Evolutionary conservation across 2,329 filamentous ascomycete species (phyloP).

Genomic region (Calonectria naviculata): DNA sequence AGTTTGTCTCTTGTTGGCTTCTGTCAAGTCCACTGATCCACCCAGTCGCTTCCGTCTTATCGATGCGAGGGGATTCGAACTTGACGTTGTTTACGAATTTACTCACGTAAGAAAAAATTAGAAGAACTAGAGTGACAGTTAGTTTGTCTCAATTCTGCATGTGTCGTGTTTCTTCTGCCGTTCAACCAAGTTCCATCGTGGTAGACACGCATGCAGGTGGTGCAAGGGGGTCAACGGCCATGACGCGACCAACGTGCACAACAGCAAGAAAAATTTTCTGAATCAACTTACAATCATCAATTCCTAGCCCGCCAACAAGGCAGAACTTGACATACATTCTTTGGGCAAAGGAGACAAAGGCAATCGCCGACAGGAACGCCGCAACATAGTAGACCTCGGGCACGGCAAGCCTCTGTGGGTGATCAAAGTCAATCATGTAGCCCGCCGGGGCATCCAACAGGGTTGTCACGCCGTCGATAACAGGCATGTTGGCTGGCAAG

Average conservation of each 20-base stretch:
- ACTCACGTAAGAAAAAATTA: slow-evolving; percentile 8
- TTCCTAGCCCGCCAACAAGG: slow-evolving; percentile 32
- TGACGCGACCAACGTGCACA: not conserved
- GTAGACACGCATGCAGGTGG: not conserved
- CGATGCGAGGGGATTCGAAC: too few relatives aligned
- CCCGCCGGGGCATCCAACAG: slow-evolving; percentile 41
- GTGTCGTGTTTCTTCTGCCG: not conserved
- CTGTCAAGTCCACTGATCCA: not conserved
- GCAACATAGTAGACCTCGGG: slow-evolving; percentile 34
- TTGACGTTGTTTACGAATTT: not conserved
- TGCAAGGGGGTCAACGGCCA: not conserved
- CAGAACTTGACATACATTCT: slow-evolving; percentile 40
- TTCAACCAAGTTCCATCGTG: not conserved
- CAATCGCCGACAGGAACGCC: slow-evolving; percentile 31
- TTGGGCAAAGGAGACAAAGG: slow-evolving; percentile 38
- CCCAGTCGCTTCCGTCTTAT: not conserved
- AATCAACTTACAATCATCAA: slow-evolving; percentile 40
- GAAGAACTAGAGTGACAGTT: not conserved
- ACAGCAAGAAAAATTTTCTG: not conserved
- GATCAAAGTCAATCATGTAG: slow-evolving; percentile 48
- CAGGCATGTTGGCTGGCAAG: slow-evolving; percentile 23
- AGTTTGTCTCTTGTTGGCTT: not conserved
- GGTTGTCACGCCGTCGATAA: slow-evolving; percentile 26
- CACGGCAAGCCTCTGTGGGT: slow-evolving; percentile 41
- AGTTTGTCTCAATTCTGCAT: not conserved